phyloP scores from a whole-genome alignment of 108 stramenopile species.

The Cyclotella distinguenda region DNA sequence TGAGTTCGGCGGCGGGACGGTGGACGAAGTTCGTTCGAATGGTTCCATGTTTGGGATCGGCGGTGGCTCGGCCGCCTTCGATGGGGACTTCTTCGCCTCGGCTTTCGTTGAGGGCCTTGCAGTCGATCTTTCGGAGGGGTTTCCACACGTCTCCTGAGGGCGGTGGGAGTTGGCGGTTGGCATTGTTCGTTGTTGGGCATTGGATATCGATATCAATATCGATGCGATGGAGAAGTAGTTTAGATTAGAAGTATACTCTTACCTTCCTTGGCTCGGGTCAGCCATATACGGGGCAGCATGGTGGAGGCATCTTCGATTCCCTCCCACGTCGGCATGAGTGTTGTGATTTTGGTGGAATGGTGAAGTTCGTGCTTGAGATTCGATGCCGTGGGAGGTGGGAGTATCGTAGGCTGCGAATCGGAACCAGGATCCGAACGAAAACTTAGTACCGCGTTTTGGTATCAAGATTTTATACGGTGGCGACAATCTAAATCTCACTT shows the following conservation, averaged over 20 bases:
- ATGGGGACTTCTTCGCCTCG: constrained; percentile 52
- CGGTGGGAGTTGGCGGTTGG: background rate
- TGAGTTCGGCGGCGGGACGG: constrained; percentile 42
- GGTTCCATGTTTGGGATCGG: constrained; percentile 49
- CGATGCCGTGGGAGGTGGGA: too few species aligned
- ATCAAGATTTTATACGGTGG: too few species aligned
- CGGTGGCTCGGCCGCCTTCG: constrained; percentile 68
- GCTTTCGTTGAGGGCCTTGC: constrained; percentile 66
- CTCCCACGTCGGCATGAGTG: constrained; percentile 72
- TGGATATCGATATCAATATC: background rate
- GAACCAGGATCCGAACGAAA: too few species aligned
- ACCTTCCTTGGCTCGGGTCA: constrained; percentile 43
- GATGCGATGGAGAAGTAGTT: too few species aligned
- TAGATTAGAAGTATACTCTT: too few species aligned
- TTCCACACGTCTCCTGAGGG: constrained; percentile 60
- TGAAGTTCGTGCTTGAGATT: too few species aligned
- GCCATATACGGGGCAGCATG: constrained; percentile 55
- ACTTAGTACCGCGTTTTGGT: too few species aligned
- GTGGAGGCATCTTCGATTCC: constrained; percentile 67
- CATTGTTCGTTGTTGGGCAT: background rate
- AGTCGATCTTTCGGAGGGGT: constrained; percentile 75
- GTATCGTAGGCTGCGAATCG: too few species aligned
- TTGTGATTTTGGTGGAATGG: too few species aligned
- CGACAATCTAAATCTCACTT: too few species aligned
- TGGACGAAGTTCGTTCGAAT: constrained; percentile 65